Percentiles rank a stretch among this genome's conserved stretches.
Conservation (phyloP, 306 rosid genomes). For the Quercus agrifolia region DNA sequence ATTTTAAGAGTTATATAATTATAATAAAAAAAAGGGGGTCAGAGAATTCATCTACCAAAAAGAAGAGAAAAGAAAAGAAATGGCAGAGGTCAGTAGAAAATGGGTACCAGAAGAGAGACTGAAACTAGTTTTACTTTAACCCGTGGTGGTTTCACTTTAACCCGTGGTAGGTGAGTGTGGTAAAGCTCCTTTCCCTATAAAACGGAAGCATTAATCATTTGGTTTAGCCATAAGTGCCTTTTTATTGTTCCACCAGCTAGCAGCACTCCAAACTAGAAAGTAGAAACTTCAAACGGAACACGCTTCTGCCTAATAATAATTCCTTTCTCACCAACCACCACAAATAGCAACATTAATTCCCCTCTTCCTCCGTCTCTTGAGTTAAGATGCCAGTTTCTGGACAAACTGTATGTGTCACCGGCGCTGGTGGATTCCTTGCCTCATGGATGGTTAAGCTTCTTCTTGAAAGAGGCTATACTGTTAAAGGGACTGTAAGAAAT, state of each 20-base stretch:
- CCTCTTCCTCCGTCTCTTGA: neutral
- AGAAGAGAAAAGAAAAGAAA: too few species aligned
- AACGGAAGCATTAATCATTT: neutral
- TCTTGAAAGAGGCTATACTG: conserved; percentile 68
- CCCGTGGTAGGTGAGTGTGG: conserved; percentile 31
- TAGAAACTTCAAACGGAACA: too few species aligned
- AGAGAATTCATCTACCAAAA: too few species aligned
- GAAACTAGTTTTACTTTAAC: too few species aligned
- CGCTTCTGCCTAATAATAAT: too few species aligned
- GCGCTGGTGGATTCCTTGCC: conserved; percentile 96
- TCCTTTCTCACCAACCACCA: neutral
- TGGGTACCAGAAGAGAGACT: too few species aligned
- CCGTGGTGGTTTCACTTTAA: conserved; percentile 5
- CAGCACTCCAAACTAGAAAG: too few species aligned
- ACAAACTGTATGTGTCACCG: conserved; percentile 81
- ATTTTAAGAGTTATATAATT: too few species aligned
- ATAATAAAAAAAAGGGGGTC: too few species aligned
- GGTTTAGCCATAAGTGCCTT: too few species aligned
- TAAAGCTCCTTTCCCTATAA: conserved; percentile 6
- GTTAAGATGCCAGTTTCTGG: conserved; percentile 46
- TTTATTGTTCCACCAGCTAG: neutral
- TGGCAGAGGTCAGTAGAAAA: too few species aligned
- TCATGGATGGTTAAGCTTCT: conserved; percentile 86
- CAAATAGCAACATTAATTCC: neutral
- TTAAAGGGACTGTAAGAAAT: conserved; percentile 79